These are phyloP conservation scores for Adiantum capillusveneris DNA, from an alignment of 75 land plant genomes.

Conservation along the genomic window DNA sequence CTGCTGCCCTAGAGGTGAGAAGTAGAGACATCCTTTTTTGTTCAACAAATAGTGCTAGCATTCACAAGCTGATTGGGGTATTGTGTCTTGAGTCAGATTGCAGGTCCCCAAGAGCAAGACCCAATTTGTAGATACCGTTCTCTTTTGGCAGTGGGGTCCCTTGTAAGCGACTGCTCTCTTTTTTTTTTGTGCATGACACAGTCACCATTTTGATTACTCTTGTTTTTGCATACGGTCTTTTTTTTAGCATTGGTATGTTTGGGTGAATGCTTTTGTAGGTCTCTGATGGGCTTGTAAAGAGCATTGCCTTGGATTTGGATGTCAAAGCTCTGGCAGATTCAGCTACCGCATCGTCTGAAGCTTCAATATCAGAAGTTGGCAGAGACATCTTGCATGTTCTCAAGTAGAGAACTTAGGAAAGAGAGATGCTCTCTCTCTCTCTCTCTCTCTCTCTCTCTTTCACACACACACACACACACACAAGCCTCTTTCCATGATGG, in stretches of 20 bases:
- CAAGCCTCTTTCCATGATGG: too few relatives aligned
- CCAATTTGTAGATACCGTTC: slow-evolving; percentile 71
- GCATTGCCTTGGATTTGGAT: slow-evolving; percentile 80
- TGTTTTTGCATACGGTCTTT: too few relatives aligned
- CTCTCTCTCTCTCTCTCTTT: too few relatives aligned
- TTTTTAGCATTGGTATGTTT: too few relatives aligned
- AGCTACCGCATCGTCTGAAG: slow-evolving; percentile 59
- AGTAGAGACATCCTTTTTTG: background rate
- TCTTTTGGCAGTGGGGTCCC: slow-evolving; percentile 85
- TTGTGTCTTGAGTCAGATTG: slow-evolving; percentile 82
- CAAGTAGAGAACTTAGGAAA: slow-evolving; percentile 15
- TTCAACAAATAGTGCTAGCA: background rate
- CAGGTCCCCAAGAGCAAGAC: slow-evolving; percentile 63
- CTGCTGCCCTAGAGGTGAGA: slow-evolving; percentile 82
- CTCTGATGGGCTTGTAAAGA: slow-evolving; percentile 65
- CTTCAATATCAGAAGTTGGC: slow-evolving; percentile 77
- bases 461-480: too few relatives aligned
- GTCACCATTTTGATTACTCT: too few relatives aligned
- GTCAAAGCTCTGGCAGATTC: slow-evolving; percentile 49
- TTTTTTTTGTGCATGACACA: too few relatives aligned
- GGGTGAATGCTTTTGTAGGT: too few relatives aligned
- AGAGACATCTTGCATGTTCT: slow-evolving; percentile 58
- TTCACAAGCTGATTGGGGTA: too few relatives aligned
- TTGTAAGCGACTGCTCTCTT: slow-evolving; percentile 46
- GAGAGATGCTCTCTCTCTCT: too few relatives aligned